A percentile compares a stretch with the other conserved stretches of the same genome.
phyloP scores from a whole-genome alignment of 331 rosid genomes.

The Telfairia occidentalis region DNA sequence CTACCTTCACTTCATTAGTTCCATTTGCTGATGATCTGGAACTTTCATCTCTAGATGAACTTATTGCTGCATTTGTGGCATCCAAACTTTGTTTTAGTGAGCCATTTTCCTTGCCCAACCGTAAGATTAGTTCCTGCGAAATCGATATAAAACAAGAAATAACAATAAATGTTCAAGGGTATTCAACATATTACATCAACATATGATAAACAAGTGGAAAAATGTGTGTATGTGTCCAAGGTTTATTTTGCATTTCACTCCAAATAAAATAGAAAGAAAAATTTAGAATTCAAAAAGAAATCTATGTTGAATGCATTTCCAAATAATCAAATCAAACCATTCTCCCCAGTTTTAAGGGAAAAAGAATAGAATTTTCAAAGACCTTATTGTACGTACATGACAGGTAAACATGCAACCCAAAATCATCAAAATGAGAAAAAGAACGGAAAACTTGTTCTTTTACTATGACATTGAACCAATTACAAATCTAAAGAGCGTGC shows the following conservation, averaged over 20 bases:
- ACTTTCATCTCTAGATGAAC: slow-evolving; percentile 39
- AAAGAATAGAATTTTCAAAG: neutral
- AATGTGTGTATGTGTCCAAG: neutral
- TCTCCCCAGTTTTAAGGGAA: neutral
- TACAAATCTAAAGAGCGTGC: neutral
- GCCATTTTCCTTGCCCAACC: slow-evolving; percentile 71
- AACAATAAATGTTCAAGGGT: neutral
- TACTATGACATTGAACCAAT: neutral
- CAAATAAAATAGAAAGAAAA: neutral
- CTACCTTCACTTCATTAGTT: slow-evolving; percentile 42
- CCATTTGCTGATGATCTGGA: slow-evolving; percentile 42
- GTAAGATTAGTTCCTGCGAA: slow-evolving; percentile 57
- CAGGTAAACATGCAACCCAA: too few species aligned
- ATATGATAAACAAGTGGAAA: neutral
- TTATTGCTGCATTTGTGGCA: slow-evolving; percentile 35
- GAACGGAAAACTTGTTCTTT: too few species aligned
- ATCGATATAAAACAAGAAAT: slow-evolving; percentile 2
- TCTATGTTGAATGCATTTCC: neutral
- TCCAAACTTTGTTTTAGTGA: slow-evolving; percentile 66
- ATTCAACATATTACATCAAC: slow-evolving; percentile 6
- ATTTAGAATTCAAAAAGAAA: neutral
- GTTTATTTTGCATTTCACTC: neutral
- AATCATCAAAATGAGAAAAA: too few species aligned
- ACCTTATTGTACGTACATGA: neutral
- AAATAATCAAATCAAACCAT: neutral